These are phyloP conservation scores for Bruguiera hainesii DNA, from an alignment of 441 rosid genomes.

Conservation along the genomic window DNA sequence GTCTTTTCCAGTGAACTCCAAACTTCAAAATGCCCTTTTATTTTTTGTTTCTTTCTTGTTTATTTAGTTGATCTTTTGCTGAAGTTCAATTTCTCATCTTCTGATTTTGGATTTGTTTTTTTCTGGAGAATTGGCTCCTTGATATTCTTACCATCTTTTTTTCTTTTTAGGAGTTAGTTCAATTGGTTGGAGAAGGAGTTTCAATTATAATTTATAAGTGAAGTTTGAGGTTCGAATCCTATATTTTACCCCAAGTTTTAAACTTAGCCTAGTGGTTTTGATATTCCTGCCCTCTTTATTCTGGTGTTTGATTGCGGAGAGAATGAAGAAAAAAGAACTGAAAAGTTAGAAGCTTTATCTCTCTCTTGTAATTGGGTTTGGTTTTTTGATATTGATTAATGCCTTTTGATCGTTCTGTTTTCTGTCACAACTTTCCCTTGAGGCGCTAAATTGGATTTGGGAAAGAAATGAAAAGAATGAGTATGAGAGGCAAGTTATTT, in stretches of 20 bases:
- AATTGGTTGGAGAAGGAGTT: too few species aligned
- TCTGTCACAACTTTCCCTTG: constrained; percentile 16
- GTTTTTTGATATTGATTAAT: constrained; percentile 10
- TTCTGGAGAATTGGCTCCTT: constrained; percentile 18
- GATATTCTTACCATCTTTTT: constrained; percentile 18
- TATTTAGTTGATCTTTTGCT: neutral
- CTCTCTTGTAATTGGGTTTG: constrained; percentile 19
- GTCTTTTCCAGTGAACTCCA: neutral
- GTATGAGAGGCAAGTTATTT: constrained; percentile 35
- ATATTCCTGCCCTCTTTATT: constrained; percentile 17
- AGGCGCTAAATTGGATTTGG: constrained; percentile 37
- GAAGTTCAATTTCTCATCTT: constrained; percentile 5
- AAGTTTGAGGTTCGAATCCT: too few species aligned
- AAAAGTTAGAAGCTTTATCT: constrained; percentile 14
- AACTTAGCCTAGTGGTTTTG: neutral
- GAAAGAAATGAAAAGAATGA: constrained; percentile 24
- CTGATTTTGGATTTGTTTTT: constrained; percentile 10
- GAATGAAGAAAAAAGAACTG: constrained; percentile 20
- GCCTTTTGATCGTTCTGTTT: constrained; percentile 11
- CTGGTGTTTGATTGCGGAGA: constrained; percentile 29
- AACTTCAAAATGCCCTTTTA: constrained; percentile 6
- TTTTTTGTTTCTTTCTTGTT: neutral
- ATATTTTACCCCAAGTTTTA: too few species aligned
- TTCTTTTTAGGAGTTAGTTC: too few species aligned
- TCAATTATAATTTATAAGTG: too few species aligned